Evolutionary conservation across 768 basidiomycete genomes (phyloP).

Genomic region (Brasilioporus rufonigricans): DNA sequence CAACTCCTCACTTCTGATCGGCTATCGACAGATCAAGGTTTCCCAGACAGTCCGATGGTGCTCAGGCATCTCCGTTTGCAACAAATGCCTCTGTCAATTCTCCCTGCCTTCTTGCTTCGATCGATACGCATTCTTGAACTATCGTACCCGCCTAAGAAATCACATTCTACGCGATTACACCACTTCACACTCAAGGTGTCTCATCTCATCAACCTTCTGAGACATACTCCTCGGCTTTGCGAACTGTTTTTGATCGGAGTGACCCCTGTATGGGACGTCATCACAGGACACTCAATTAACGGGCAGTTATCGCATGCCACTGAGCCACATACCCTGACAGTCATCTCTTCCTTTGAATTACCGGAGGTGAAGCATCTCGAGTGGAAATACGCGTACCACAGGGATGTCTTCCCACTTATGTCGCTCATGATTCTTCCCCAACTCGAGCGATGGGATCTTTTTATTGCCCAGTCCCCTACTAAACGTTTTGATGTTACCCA

Average conservation of each 20-base stretch:
- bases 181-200: conserved; percentile 41
- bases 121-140: conserved; percentile 44
- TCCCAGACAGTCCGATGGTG: neutral
- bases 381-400: conserved; percentile 45
- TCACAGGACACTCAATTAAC: conserved; percentile 10
- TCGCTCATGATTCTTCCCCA: conserved; percentile 39
- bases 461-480: conserved; percentile 35
- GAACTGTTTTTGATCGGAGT: conserved; percentile 43
- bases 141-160: conserved; percentile 34
- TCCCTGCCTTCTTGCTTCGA: conserved; percentile 37
- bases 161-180: conserved; percentile 16
- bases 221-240: conserved; percentile 39
- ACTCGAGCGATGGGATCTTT: conserved; percentile 44
- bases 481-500: conserved; percentile 28
- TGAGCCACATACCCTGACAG: conserved; percentile 3
- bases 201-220: conserved; percentile 36
- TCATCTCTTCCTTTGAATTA: conserved; percentile 32
- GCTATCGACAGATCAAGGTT: conserved; percentile 9
- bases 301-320: conserved; percentile 6
- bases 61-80: conserved; percentile 39
- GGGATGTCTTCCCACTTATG: conserved; percentile 43
- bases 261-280: conserved; percentile 39
- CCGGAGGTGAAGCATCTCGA: conserved; percentile 42
- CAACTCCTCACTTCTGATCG: conserved; percentile 22
- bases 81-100: conserved; percentile 39